A percentile compares a stretch with the other conserved stretches of the same genome.
Evolutionary conservation across 495 filamentous ascomycete genomes (phyloP).

Genomic region (Podospora australis): DNA sequence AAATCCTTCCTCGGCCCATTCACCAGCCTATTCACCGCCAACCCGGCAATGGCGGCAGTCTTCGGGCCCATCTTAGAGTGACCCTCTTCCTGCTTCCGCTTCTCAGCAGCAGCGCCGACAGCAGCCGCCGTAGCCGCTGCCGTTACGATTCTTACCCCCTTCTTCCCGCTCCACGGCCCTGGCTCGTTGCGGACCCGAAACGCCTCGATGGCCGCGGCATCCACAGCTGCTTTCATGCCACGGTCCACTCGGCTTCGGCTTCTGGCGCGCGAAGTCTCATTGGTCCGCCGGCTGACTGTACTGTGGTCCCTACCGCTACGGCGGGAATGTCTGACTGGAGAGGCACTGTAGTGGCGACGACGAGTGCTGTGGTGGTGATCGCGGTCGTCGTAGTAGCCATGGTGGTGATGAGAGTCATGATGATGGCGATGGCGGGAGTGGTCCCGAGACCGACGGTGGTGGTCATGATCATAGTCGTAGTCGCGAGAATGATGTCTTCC

Average conservation of each 20-base stretch:
- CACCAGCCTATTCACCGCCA: slow-evolving; percentile 25
- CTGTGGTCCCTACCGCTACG: not conserved
- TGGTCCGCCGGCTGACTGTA: not conserved
- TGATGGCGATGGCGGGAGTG: not conserved
- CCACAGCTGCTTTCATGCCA: slow-evolving; percentile 25
- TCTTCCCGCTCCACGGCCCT: slow-evolving; percentile 34
- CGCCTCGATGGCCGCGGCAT: slow-evolving; percentile 37
- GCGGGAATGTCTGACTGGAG: not conserved
- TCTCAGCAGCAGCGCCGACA: slow-evolving; percentile 29
- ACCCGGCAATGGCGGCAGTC: slow-evolving; percentile 18
- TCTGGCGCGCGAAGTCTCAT: not conserved
- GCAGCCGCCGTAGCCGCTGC: slow-evolving; percentile 39
- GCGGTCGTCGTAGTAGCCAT: not conserved
- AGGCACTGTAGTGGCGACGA: slow-evolving; percentile 9
- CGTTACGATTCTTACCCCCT: slow-evolving; percentile 34
- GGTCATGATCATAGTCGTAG: not conserved
- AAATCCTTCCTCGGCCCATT: slow-evolving; percentile 23
- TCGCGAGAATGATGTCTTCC: slow-evolving; percentile 1
- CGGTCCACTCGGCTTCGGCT: slow-evolving; percentile 5
- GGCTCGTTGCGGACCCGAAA: slow-evolving; percentile 39
- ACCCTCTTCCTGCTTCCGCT: slow-evolving; percentile 4
- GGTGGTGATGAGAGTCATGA: not conserved
- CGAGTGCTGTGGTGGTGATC: not conserved
- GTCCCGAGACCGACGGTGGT: too few species aligned
- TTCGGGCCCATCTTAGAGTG: slow-evolving; percentile 13